Evolutionary conservation across 306 rosid genomes (phyloP), one percentile per base, ranked within the genome.

Genomic region (Begonia masoniana): DNA sequence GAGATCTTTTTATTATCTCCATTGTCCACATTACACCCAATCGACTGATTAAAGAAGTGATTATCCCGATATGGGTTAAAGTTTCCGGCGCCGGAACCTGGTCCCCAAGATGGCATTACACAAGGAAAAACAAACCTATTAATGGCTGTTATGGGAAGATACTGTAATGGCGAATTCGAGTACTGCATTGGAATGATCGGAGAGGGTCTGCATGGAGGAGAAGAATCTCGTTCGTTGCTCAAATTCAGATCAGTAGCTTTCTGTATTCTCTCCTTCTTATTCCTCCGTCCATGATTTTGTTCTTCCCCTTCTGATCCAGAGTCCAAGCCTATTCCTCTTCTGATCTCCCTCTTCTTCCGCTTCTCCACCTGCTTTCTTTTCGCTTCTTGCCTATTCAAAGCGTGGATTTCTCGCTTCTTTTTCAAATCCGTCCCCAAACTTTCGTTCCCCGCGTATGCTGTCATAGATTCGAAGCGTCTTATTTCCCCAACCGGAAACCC

Each of bases 341-440:
- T 50, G 43, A 35, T 24, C 15, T 50, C 57, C 43, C 59, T 54
- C 71, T 13, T 56, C 59, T 56, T 42, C 4, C 43, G 67, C 46
- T 74, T 78, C 71, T 61, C 64, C 13, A 43, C 62, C 41, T 67
- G 71, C 58, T 76, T 71, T 61, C 63, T 73, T 75, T 74, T 76
- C 9, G 71, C 72, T 12, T 76, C 74, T 35, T 61, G 65, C 42
- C 76, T 68, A 31, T 78, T 19, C 58, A 62, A 6, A 12, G 84
- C 78, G 24, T 78, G 80, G n/a, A 71, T 62, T 67, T 68, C 74
- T 9, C 74, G 63, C 58, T 53, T 71, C 47, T 48, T 21, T 49
- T 41, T 61, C 31, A 10, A 42, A 50, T 74, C 70, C 31, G 57
- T 35, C 21, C 50, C 17, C 7, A 13, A 50, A 54, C 58, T 46